Evolutionary conservation across 2,329 filamentous ascomycete genomes (phyloP).

Genomic region (Alternaria gaisen): DNA sequence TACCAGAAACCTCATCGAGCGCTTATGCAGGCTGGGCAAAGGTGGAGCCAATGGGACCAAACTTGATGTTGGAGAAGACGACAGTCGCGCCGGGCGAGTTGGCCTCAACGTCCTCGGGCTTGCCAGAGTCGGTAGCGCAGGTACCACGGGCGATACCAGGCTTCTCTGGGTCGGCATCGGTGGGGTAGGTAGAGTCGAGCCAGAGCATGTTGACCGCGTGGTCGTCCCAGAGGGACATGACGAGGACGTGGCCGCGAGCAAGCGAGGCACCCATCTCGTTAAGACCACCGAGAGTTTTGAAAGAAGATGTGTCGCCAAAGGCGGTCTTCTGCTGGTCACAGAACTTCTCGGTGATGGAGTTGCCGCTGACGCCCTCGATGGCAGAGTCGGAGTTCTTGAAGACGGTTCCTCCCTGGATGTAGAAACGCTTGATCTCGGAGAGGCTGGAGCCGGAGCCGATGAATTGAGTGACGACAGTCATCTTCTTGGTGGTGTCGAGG

Average conservation of each 20-base stretch:
- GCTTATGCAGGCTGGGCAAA: conserved; percentile 44
- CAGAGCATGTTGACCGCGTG: conserved; percentile 75
- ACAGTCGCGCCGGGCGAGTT: conserved; percentile 47
- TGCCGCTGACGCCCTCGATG: conserved; percentile 57
- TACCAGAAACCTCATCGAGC: background rate
- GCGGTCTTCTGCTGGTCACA: conserved; percentile 65
- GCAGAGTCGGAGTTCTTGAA: conserved; percentile 57
- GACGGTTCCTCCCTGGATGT: conserved; percentile 60
- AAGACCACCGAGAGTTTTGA: conserved; percentile 65
- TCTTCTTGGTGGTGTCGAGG: conserved; percentile 54
- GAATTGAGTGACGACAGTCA: conserved; percentile 64
- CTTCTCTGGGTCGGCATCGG: conserved; percentile 43
- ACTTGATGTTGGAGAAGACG: conserved; percentile 53
- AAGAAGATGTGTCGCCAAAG: conserved; percentile 65
- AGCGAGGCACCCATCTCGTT: conserved; percentile 64
- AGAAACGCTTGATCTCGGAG: conserved; percentile 59
- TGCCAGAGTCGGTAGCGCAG: conserved; percentile 49
- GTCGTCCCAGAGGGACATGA: conserved; percentile 72
- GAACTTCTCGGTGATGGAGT: conserved; percentile 66
- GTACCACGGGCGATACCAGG: conserved; percentile 50
- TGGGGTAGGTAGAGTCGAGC: conserved; percentile 74
- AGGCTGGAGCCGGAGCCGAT: conserved; percentile 54
- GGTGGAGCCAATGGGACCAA: conserved; percentile 52
- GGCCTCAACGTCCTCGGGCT: conserved; percentile 50
- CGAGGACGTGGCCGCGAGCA: conserved; percentile 68